Base-by-base conservation (phyloP, 495 filamentous ascomycete genomes). In the Xylaria cubensis region DNA sequence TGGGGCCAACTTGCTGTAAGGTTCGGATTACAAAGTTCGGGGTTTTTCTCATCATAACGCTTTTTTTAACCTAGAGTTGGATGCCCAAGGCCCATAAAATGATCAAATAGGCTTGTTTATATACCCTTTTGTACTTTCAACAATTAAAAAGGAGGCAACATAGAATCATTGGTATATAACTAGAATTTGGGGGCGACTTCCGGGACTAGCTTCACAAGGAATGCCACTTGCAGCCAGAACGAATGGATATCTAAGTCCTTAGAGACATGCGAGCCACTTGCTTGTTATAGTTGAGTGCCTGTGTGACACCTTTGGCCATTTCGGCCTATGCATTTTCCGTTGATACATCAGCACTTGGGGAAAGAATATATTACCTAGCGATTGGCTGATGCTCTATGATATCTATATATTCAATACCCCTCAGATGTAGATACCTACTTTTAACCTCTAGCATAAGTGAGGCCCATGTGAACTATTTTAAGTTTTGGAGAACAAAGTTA, bases 71-170 rank as follows among this genome's bases (percentile, higher is more conserved):
- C 32, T 39, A 6, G n/a, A 61, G 34, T 39, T 61, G 34, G 34
- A 61, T 10, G 17, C 32, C 2, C 21, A 56, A 17, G 24, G 13
- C 15, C 24, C 17, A 3, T 56, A 15, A 13, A 32, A 17, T 51
- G 3, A 55, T 13, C 26, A 24, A 26, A 55, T n/a, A 15, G 13
- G 55, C 5, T 19, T 13, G 39, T 26, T 24, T 63, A 4, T 44
- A 63, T 63, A 44, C 61, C 34, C 36, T 42, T 63, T 42, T 15
- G 61, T 26, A 26, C 61, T 63, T 63, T 63, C 61, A 63, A 63
- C 61, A 63, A 63, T 39, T 63, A 12, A 41, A 41, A 63, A 63
- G 34, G 61, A 63, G 61, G 39, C 39, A 15, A 29, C 44, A 63
- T 56, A 29, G 26, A 29, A 56, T 12, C 17, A 56, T 56, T 32